Conservation (phyloP, 352 stramenopile genomes). For the Globisporangium spinosum region DNA sequence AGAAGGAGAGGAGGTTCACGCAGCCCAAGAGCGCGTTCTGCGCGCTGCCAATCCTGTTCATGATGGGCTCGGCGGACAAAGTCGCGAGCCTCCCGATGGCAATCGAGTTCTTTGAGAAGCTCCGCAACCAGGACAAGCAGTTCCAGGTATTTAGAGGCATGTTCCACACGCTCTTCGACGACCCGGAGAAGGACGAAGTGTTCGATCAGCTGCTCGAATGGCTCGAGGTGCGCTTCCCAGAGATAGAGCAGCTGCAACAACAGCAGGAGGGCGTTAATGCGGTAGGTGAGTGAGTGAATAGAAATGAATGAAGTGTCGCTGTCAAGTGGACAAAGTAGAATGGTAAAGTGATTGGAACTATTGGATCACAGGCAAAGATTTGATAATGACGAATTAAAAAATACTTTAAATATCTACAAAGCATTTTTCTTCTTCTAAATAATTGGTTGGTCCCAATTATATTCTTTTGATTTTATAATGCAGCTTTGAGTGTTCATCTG, state of each 20-base stretch:
- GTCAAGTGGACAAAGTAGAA: no score
- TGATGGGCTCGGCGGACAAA: conserved; percentile 45
- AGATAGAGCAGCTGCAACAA: not conserved
- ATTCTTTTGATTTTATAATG: no score
- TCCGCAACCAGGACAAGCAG: conserved; percentile 44
- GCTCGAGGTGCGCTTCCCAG: not conserved
- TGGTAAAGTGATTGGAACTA: no score
- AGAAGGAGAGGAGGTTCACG: conserved; percentile 25
- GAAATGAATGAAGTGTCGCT: no score
- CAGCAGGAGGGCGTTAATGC: not conserved
- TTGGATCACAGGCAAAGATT: no score
- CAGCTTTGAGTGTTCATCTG: not conserved
- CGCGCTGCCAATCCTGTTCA: conserved; percentile 20
- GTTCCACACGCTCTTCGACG: conserved; percentile 57
- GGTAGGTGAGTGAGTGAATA: not conserved
- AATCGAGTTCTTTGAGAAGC: conserved; percentile 29
- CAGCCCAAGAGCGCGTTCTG: conserved; percentile 27
- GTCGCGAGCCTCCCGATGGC: conserved; percentile 43
- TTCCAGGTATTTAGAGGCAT: conserved; percentile 46
- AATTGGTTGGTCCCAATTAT: no score
- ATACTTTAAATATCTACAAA: no score
- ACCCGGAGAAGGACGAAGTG: conserved; percentile 50
- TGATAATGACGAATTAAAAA: no score
- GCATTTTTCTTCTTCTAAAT: no score
- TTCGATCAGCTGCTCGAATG: conserved; percentile 10